Base-by-base conservation (phyloP, 2,329 filamentous ascomycete species). In the Diaporthe velutina region DNA sequence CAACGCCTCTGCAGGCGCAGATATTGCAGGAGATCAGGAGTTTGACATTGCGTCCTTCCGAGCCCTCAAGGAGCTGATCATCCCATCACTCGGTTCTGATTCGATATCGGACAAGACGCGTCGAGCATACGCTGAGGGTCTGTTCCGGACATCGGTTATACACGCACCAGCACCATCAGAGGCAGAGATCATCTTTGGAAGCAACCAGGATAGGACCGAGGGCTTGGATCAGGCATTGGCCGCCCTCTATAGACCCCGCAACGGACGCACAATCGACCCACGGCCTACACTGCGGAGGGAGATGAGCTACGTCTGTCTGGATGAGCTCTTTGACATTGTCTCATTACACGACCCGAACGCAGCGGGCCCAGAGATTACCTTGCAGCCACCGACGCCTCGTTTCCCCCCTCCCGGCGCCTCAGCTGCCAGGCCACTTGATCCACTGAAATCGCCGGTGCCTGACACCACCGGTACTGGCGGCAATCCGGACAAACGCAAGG, bases 111-210 rank as follows among this genome's bases (percentile, higher is more conserved):
- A 96, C 77, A 86, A 86, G 76, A 90, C 93, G 4, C 91, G 95
- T 54, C 89, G 89, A 71, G 85, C 89, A 1, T 98, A 96, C 79
- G 91, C 93, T 0, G 90, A 93, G 77, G 93, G 92, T 33, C 88
- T 99, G 1, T 98, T 98, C 84, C 88, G 89, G 60, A 94, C 92
- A 40, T 98, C 95, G 1, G 91, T 98, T 74, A 92, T 98, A 68
- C 95, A 98, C 81, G 83, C 88, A 1, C 90, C 91, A 0, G 84
- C 87, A 0, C 86, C 86, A 0, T 82, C 84, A 0, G 91, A 95
- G 77, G 87, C 88, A 17, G 86, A 81, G 0, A 87, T 85, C 86
- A 93, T 87, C 79, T 93, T 75, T 87, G 90, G 61, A 77, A 85
- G 79, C 76, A 88, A 68, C 79, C 85, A 73, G 76, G 86, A 78